These are phyloP conservation scores for Dryas integrifolia DNA, from an alignment of 331 rosid genomes.

Conservation along the genomic window DNA sequence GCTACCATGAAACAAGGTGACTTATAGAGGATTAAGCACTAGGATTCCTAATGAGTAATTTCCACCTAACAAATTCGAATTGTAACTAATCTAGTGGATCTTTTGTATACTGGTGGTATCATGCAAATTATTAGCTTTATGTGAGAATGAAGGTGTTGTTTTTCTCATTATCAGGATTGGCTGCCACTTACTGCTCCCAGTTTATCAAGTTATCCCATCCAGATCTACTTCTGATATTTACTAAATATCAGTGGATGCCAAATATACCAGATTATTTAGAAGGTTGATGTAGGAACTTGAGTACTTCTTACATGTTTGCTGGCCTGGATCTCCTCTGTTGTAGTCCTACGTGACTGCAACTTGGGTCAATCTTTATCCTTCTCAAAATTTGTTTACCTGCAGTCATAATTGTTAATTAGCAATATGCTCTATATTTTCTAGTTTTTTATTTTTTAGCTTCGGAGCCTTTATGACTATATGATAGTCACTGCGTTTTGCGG, in stretches of 20 bases:
- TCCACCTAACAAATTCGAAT: background rate
- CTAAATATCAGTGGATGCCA: background rate
- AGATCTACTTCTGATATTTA: too few species aligned
- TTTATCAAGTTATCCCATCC: too few species aligned
- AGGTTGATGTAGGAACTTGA: conserved; percentile 1
- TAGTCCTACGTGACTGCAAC: background rate
- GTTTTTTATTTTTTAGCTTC: too few species aligned
- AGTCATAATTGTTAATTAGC: too few species aligned
- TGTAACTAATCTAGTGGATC: background rate
- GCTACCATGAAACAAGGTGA: too few species aligned
- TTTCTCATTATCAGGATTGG: background rate
- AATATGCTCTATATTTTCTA: too few species aligned
- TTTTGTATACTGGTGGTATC: background rate
- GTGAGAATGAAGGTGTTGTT: background rate
- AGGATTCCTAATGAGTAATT: background rate
- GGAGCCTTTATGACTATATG: too few species aligned
- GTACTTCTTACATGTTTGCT: background rate
- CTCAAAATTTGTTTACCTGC: too few species aligned
- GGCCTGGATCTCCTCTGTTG: background rate
- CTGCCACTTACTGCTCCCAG: background rate
- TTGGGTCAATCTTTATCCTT: background rate
- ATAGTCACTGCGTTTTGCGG: too few species aligned
- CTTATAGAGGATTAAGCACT: background rate
- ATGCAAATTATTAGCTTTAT: conserved; percentile 1
- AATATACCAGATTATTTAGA: background rate